Evolutionary conservation across 495 filamentous ascomycete species (phyloP).

Genomic region (Terfezia boudieri): DNA sequence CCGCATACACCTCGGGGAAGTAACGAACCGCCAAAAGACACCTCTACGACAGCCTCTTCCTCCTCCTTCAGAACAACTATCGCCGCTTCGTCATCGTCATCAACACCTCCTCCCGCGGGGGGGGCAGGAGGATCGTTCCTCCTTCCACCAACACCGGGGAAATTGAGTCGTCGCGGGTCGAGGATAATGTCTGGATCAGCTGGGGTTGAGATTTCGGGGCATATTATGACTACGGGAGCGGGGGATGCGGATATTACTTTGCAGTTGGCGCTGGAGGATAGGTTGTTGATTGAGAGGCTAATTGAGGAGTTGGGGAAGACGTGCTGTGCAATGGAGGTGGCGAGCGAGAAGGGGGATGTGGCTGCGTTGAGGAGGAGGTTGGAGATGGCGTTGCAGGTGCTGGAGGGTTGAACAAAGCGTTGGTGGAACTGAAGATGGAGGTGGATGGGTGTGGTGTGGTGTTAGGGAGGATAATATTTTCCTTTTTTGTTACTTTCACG

Average conservation of each 20-base stretch:
- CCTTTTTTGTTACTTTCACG: too few species aligned
- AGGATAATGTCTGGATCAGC: not conserved
- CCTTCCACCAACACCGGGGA: not conserved
- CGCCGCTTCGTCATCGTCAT: not conserved
- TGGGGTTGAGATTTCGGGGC: not conserved
- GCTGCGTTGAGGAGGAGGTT: conserved; percentile 8
- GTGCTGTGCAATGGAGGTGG: conserved; percentile 14
- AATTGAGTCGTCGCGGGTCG: not conserved
- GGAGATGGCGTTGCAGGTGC: conserved; percentile 9
- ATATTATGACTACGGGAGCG: not conserved
- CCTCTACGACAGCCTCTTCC: not conserved
- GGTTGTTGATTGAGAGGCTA: conserved; percentile 12
- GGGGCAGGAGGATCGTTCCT: not conserved
- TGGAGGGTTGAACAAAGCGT: conserved; percentile 1
- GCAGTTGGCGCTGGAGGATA: conserved; percentile 6
- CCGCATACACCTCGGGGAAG: conserved; percentile 12
- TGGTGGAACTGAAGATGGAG: not conserved
- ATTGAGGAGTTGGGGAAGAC: conserved; percentile 13
- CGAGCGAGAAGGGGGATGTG: conserved; percentile 1
- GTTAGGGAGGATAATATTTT: too few species aligned
- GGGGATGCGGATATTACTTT: conserved; percentile 1
- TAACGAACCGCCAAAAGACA: not conserved
- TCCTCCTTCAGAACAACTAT: not conserved
- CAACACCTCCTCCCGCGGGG: not conserved
- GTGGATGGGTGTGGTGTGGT: not conserved